Percentiles rank a stretch among this genome's conserved stretches.
Conservation (phyloP, 2,329 filamentous ascomycete species). For the Diaporthe ilicicola region DNA sequence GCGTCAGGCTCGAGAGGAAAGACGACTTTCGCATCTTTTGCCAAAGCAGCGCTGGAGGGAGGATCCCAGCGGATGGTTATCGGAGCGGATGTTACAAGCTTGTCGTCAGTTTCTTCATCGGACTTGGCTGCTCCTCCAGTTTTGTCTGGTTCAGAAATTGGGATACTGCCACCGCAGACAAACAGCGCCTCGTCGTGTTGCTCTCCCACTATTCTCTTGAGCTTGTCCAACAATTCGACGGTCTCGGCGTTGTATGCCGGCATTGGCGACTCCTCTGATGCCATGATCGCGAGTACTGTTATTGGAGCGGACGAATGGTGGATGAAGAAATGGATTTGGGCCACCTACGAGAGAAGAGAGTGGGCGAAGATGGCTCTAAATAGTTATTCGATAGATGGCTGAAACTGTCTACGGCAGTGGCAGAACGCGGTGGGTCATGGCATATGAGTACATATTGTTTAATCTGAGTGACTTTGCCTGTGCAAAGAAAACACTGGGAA, state of each 20-base stretch:
- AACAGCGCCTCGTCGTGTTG: not conserved
- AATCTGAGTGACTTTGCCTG: too few relatives aligned
- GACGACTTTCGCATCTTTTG: conserved; percentile 29
- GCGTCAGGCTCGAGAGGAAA: conserved; percentile 29
- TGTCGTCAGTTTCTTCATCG: not conserved
- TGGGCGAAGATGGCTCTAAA: too few relatives aligned
- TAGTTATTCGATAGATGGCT: too few relatives aligned
- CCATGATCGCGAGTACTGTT: too few relatives aligned
- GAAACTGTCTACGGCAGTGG: too few relatives aligned
- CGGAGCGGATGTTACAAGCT: not conserved
- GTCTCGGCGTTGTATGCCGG: not conserved
- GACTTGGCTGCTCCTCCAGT: not conserved
- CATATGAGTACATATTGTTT: too few relatives aligned
- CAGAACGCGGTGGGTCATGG: too few relatives aligned
- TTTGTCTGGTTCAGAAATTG: conserved; percentile 25
- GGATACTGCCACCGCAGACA: conserved; percentile 31
- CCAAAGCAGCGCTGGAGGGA: not conserved
- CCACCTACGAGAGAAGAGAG: too few relatives aligned
- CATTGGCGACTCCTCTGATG: too few relatives aligned
- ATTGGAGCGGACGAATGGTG: too few relatives aligned
- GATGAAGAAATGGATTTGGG: too few relatives aligned
- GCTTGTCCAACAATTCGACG: not conserved
- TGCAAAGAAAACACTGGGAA: too few relatives aligned
- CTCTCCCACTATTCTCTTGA: not conserved
- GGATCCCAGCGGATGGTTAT: conserved; percentile 38